These are phyloP conservation scores for Psilocybe azurescens DNA, from an alignment of 768 basidiomycete genomes.

Conservation along the genomic window DNA sequence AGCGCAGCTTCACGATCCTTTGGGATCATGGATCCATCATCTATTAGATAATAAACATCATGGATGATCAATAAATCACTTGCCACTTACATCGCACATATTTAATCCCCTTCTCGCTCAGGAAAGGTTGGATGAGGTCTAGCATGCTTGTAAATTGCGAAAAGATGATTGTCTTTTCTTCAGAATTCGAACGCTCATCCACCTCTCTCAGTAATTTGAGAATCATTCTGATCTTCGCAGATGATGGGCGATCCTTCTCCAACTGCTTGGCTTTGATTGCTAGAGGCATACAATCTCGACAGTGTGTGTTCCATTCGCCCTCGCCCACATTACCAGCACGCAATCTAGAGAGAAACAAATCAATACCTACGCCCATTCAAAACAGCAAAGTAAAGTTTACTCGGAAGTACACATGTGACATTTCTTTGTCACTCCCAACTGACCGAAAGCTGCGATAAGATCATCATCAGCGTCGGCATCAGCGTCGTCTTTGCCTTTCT, in stretches of 20 bases:
- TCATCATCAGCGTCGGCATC: conserved; percentile 69
- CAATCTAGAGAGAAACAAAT: conserved; percentile 35
- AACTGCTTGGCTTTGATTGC: conserved; percentile 51
- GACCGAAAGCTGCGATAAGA: conserved; percentile 74
- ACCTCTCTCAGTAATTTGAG: conserved; percentile 73
- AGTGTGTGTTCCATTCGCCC: conserved; percentile 53
- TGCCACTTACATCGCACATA: conserved; percentile 83
- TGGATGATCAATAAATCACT: conserved; percentile 4
- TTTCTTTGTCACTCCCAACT: conserved; percentile 70
- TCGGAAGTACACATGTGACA: conserved; percentile 79
- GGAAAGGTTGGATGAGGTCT: conserved; percentile 85
- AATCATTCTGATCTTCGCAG: conserved; percentile 88
- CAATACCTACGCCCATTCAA: not conserved
- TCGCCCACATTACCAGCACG: conserved; percentile 39
- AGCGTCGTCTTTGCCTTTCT: conserved; percentile 52
- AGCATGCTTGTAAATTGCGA: conserved; percentile 92
- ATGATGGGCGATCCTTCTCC: conserved; percentile 65
- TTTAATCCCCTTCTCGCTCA: conserved; percentile 66
- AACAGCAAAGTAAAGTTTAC: conserved; percentile 47
- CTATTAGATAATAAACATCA: conserved; percentile 43
- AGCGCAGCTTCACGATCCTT: conserved; percentile 79
- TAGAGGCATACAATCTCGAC: conserved; percentile 62
- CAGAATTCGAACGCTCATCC: conserved; percentile 54
- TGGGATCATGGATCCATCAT: conserved; percentile 87
- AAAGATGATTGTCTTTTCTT: conserved; percentile 96